Percentiles rank a stretch among this genome's conserved stretches.
phyloP scores from a whole-genome alignment of 177 flowering plant species.

The Vitis hybrid region DNA sequence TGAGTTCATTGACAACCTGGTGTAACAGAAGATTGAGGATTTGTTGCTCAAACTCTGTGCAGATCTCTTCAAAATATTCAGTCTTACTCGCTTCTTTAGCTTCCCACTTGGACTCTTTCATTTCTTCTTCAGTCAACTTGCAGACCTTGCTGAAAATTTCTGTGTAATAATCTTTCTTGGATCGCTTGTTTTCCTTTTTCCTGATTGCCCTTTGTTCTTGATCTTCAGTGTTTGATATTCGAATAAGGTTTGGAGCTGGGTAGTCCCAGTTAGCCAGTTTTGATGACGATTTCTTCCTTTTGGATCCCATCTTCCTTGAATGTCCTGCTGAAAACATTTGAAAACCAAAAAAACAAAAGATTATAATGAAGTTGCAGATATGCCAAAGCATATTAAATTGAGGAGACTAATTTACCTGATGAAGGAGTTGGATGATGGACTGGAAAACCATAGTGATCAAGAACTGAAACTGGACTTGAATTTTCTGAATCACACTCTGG shows the following conservation, averaged over 20 bases:
- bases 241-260: neutral
- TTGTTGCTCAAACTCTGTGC: slow-evolving; percentile 26
- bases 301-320: neutral
- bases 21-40: slow-evolving; percentile 24
- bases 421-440: neutral
- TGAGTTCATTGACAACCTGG: slow-evolving; percentile 28
- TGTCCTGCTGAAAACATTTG: neutral
- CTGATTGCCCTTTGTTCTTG: neutral
- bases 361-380: neutral
- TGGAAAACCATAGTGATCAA: slow-evolving; percentile 2
- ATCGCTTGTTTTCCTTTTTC: neutral
- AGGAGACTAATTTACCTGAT: slow-evolving; percentile 15
- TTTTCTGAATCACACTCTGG: slow-evolving; percentile 8
- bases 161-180: slow-evolving; percentile 4
- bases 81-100: neutral
- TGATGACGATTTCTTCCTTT: slow-evolving; percentile 3
- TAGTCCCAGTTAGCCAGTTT: neutral
- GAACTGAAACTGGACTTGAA: slow-evolving; percentile 28
- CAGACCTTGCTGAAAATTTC: slow-evolving; percentile 18
- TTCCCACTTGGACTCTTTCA: slow-evolving; percentile 18
- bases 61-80: slow-evolving; percentile 33
- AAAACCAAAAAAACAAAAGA: neutral
- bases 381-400: no score
- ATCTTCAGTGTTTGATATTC: neutral
- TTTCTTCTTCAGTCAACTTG: slow-evolving; percentile 28